Evolutionary conservation across 2,329 filamentous ascomycete species (phyloP), one percentile per base, ranked within the genome.

Genomic region (Rugonectria rugulosa): DNA sequence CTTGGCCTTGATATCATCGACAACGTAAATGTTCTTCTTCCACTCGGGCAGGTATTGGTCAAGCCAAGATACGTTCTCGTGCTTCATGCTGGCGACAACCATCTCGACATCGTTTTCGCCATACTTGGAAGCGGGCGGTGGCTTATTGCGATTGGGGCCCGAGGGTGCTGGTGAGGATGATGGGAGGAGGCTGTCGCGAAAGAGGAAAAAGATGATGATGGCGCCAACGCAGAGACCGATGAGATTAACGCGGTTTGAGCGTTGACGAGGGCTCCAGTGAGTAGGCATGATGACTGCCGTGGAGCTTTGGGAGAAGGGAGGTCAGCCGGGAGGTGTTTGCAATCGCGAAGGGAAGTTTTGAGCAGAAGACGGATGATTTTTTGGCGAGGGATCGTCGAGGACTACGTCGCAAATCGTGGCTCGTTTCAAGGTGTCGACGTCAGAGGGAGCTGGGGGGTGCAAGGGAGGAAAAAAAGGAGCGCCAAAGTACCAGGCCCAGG

Each of bases 21-120:
- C 81, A 21, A 83, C 76, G 66, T 86, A 86, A 54, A 85, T 75
- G 55, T 76, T 82, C 66, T 79, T 78, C 55, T 77, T 73, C 81
- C 81, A 84, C 41, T 73, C 70, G 17, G 72, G 70, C 3, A 80
- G 69, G 59, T 75, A 72, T 36, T 72, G 65, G 46, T 73, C 59
- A 8, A 80, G 67, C 79, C 79, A 81, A 14, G 73, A 70, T 27
- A 66, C 54, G 45, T 72, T 62, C 54, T 72, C 70, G 50, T 66
- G 63, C 56, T 67, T 70, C 66, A 69, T 72, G 55, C 67, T 68
- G 3, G 70, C 70, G 15, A 73, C 64, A 34, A 73, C 70, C 65
- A 73, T 63, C 60, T 73, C 70, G 41, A 72, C 64, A 27, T 70
- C 68, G 15, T 68, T 55, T 15, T 70, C 68, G 40, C 67, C 68